Evolutionary conservation across 2,329 filamentous ascomycete species (phyloP).

Genomic region (Chaetomiaceae sp.): DNA sequence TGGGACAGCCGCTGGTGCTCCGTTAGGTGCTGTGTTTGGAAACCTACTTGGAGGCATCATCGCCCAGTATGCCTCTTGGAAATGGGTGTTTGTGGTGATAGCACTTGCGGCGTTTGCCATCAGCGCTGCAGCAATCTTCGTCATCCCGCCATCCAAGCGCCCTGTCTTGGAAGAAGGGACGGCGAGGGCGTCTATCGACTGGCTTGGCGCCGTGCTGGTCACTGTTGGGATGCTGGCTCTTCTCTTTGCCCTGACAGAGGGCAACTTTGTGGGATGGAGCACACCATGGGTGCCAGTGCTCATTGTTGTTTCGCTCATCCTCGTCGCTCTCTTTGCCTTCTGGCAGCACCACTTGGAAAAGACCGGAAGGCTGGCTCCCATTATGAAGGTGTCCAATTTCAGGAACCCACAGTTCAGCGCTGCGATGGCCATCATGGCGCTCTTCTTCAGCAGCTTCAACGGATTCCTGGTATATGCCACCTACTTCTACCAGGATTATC

Average conservation of each 20-base stretch:
- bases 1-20: slow-evolving; percentile 54
- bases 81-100: slow-evolving; percentile 63
- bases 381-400: slow-evolving; percentile 66
- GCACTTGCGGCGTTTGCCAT: slow-evolving; percentile 56
- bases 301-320: slow-evolving; percentile 53
- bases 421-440: slow-evolving; percentile 59
- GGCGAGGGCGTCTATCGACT: slow-evolving; percentile 54
- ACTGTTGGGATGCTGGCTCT: slow-evolving; percentile 59
- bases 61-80: slow-evolving; percentile 59
- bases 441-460: slow-evolving; percentile 66
- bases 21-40: slow-evolving; percentile 60
- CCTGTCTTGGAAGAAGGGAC: slow-evolving; percentile 29
- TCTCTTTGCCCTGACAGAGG: slow-evolving; percentile 64
- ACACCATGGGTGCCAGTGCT: slow-evolving; percentile 58
- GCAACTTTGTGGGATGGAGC: slow-evolving; percentile 64
- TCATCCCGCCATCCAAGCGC: slow-evolving; percentile 52
- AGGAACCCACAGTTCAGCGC: slow-evolving; percentile 55
- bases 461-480: slow-evolving; percentile 64
- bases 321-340: slow-evolving; percentile 52
- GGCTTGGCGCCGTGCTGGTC: slow-evolving; percentile 60
- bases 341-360: slow-evolving; percentile 61
- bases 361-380: slow-evolving; percentile 45
- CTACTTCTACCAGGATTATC: slow-evolving; percentile 67
- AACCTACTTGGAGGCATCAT: slow-evolving; percentile 62
- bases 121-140: slow-evolving; percentile 52